Evolutionary conservation across 2,329 filamentous ascomycete genomes (phyloP).

Genomic region (Ophiocordyceps robertsii): DNA sequence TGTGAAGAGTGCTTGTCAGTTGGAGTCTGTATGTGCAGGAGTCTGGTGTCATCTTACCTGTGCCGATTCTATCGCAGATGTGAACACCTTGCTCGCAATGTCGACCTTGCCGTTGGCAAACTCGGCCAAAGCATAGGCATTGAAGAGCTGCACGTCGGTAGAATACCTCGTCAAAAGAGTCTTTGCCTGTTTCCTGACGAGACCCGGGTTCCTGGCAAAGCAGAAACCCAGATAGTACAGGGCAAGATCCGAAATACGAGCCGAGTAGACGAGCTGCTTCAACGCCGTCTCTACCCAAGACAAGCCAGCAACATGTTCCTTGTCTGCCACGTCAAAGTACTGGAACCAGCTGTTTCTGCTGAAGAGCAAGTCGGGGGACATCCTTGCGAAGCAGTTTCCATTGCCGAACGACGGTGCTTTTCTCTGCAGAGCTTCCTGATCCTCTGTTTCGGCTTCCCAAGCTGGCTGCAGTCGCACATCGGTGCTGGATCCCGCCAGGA

Average conservation of each 20-base stretch:
- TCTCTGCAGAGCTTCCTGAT: constrained; percentile 9
- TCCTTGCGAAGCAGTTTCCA: constrained; percentile 12
- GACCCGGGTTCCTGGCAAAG: constrained; percentile 35
- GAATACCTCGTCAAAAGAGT: constrained; percentile 55
- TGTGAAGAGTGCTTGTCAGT: constrained; percentile 3
- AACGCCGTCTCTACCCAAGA: constrained; percentile 41
- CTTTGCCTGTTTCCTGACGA: constrained; percentile 59
- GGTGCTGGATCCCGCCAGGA: constrained; percentile 6
- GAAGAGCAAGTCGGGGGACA: constrained; percentile 42
- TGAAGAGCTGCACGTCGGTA: constrained; percentile 56
- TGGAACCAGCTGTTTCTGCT: constrained; percentile 29
- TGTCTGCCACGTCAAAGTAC: constrained; percentile 17
- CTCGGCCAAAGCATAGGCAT: constrained; percentile 67
- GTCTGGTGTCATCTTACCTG: constrained; percentile 12
- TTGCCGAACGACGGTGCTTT: constrained; percentile 17
- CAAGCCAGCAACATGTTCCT: constrained; percentile 16
- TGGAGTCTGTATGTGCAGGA: background rate
- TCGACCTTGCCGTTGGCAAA: constrained; percentile 39
- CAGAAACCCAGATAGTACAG: constrained; percentile 61
- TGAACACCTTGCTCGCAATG: constrained; percentile 50
- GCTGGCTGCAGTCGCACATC: constrained; percentile 1
- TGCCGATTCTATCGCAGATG: constrained; percentile 40
- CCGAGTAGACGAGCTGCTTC: constrained; percentile 40
- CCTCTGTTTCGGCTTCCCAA: constrained; percentile 3
- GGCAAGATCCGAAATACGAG: constrained; percentile 29